phyloP scores from a whole-genome alignment of 2,329 filamentous ascomycete genomes.

The Nothophoma quercina region DNA sequence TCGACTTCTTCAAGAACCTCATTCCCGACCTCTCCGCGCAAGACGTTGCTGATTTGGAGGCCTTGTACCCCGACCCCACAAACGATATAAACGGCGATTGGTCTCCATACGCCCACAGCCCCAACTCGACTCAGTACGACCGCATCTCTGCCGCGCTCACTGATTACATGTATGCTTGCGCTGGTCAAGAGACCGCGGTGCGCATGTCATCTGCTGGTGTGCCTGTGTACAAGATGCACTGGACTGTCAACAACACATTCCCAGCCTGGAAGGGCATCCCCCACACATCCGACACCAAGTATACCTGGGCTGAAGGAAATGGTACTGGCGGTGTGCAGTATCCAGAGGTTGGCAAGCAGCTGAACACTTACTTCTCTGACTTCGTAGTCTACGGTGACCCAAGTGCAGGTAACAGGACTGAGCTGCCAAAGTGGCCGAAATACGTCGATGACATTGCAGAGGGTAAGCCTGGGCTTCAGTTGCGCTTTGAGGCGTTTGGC shows the following conservation, averaged over 20 bases:
- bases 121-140: slow-evolving; percentile 55
- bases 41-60: slow-evolving; percentile 30
- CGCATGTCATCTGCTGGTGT: slow-evolving; percentile 45
- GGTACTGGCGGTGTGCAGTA: slow-evolving; percentile 53
- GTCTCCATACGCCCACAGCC: slow-evolving; percentile 50
- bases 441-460: slow-evolving; percentile 37
- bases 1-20: slow-evolving; percentile 37
- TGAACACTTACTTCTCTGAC: slow-evolving; percentile 50
- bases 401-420: slow-evolving; percentile 37
- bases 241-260: slow-evolving; percentile 32
- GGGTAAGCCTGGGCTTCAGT: slow-evolving; percentile 26
- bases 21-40: slow-evolving; percentile 25
- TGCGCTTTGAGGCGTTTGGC: slow-evolving; percentile 35
- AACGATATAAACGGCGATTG: slow-evolving; percentile 20
- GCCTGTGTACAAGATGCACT: slow-evolving; percentile 36
- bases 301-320: slow-evolving; percentile 57
- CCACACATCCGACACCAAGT: slow-evolving; percentile 49
- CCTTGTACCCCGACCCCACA: slow-evolving; percentile 35
- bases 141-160: slow-evolving; percentile 52
- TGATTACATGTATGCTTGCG: slow-evolving; percentile 57
- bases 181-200: slow-evolving; percentile 55
- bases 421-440: slow-evolving; percentile 48
- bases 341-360: slow-evolving; percentile 47
- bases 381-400: slow-evolving; percentile 53
- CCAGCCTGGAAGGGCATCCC: slow-evolving; percentile 32